Percentiles rank a stretch among this genome's conserved stretches.
These are phyloP conservation scores for Candida xyloterini DNA, from an alignment of 805 yeast genomes.

Conservation along the genomic window DNA sequence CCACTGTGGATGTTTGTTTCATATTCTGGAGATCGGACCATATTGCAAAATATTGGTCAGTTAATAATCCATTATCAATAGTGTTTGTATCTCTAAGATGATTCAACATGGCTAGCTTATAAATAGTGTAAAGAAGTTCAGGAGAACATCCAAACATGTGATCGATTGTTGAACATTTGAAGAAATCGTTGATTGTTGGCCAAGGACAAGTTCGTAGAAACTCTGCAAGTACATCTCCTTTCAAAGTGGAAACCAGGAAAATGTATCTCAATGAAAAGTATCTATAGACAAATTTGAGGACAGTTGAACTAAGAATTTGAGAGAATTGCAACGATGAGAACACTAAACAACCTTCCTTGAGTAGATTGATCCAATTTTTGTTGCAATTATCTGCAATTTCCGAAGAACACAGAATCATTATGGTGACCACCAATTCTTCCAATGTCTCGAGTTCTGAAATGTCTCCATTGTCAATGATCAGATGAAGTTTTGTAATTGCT, in stretches of 20 bases:
- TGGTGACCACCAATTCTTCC: conserved; percentile 29
- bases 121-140: conserved; percentile 23
- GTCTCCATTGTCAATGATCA: conserved; percentile 25
- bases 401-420: conserved; percentile 30
- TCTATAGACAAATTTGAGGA: conserved; percentile 30
- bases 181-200: conserved; percentile 26
- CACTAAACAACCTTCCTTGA: conserved; percentile 32
- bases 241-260: conserved; percentile 27
- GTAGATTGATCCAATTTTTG: conserved; percentile 29
- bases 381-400: conserved; percentile 32
- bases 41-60: conserved; percentile 4
- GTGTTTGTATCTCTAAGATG: conserved; percentile 9
- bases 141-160: conserved; percentile 37
- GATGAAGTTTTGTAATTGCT: conserved; percentile 30
- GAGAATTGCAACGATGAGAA: conserved; percentile 22
- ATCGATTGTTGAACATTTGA: conserved; percentile 27
- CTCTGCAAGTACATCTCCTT: conserved; percentile 13
- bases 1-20: conserved; percentile 7
- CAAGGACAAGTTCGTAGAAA: conserved; percentile 23
- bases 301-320: conserved; percentile 23
- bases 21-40: conserved; percentile 15
- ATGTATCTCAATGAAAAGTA: conserved; percentile 33
- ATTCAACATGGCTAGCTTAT: conserved; percentile 22
- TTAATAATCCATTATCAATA: conserved; percentile 3
- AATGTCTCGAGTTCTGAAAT: conserved; percentile 21